Evolutionary conservation across 2,329 filamentous ascomycete species (phyloP).

Genomic region (Phialocephala sp.): DNA sequence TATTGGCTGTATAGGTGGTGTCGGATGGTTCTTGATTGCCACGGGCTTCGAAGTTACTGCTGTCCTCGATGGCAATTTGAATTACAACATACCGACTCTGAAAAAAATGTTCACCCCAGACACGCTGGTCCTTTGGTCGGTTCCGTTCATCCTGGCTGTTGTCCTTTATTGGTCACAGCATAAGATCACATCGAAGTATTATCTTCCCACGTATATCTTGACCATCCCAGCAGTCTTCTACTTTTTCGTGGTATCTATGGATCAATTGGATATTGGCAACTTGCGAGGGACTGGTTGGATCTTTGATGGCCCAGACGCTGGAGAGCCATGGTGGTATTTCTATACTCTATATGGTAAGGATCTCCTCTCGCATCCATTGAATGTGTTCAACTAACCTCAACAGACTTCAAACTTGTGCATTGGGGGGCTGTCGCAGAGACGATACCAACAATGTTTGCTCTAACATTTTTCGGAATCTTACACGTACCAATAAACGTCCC

Average conservation of each 20-base stretch:
- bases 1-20: slow-evolving; percentile 95
- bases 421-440: slow-evolving; percentile 85
- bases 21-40: slow-evolving; percentile 91
- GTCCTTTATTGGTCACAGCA: slow-evolving; percentile 78
- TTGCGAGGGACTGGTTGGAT: slow-evolving; percentile 85
- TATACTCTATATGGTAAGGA: slow-evolving; percentile 88
- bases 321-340: slow-evolving; percentile 97
- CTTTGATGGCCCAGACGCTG: slow-evolving; percentile 80
- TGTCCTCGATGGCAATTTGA: slow-evolving; percentile 81
- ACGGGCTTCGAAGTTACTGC: slow-evolving; percentile 95
- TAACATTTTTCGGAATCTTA: slow-evolving; percentile 96
- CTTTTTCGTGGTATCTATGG: slow-evolving; percentile 72
- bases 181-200: slow-evolving; percentile 79
- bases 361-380: slow-evolving; percentile 34
- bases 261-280: slow-evolving; percentile 68
- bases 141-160: slow-evolving; percentile 78
- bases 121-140: slow-evolving; percentile 81
- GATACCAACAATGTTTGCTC: slow-evolving; percentile 91
- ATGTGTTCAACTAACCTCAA: slow-evolving; percentile 19
- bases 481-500: slow-evolving; percentile 99
- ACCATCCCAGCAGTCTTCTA: slow-evolving; percentile 79
- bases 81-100: slow-evolving; percentile 79
- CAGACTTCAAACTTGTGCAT: slow-evolving; percentile 80
- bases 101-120: slow-evolving; percentile 74
- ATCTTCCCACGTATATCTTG: slow-evolving; percentile 87